Evolutionary conservation across 176 grass and related monocot species (phyloP).

Genomic region (Thalia dealbata): DNA sequence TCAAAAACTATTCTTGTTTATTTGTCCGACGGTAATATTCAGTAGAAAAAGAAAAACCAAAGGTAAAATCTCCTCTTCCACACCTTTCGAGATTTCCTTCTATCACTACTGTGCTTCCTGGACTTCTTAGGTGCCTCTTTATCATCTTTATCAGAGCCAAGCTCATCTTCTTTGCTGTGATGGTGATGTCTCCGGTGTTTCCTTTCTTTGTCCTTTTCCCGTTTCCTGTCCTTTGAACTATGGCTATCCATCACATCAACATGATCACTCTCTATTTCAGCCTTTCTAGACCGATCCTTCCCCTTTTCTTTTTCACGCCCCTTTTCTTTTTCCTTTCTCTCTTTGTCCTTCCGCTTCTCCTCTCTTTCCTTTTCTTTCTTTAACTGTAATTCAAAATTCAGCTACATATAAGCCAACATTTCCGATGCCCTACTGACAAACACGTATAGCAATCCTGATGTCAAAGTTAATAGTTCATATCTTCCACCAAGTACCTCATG

Average conservation of each 20-base stretch:
- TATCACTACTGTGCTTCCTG: conserved; percentile 63
- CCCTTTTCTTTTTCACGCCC: conserved; percentile 69
- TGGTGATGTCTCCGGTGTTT: conserved; percentile 87
- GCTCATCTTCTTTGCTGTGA: conserved; percentile 48
- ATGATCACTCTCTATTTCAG: conserved; percentile 55
- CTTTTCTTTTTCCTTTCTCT: conserved; percentile 56
- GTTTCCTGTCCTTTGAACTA: conserved; percentile 66
- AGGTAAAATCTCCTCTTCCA: background rate
- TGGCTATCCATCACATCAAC: conserved; percentile 44
- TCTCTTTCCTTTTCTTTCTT: conserved; percentile 89
- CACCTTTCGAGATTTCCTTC: conserved; percentile 96
- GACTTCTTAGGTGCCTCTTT: conserved; percentile 75
- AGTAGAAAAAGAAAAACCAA: conserved; percentile 17
- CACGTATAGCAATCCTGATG: background rate
- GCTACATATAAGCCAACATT: background rate
- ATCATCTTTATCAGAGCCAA: conserved; percentile 74
- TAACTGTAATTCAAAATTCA: conserved; percentile 21
- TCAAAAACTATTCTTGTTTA: conserved; percentile 7
- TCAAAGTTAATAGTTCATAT: background rate
- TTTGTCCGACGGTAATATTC: background rate
- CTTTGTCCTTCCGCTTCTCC: conserved; percentile 61
- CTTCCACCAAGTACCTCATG: background rate
- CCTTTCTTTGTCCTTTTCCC: conserved; percentile 88
- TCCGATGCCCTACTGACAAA: background rate
- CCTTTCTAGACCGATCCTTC: conserved; percentile 61